A percentile compares a stretch with the other conserved stretches of the same genome.
Conservation (phyloP, 257 asterid genomes). For the Nicotiana attenuata region DNA sequence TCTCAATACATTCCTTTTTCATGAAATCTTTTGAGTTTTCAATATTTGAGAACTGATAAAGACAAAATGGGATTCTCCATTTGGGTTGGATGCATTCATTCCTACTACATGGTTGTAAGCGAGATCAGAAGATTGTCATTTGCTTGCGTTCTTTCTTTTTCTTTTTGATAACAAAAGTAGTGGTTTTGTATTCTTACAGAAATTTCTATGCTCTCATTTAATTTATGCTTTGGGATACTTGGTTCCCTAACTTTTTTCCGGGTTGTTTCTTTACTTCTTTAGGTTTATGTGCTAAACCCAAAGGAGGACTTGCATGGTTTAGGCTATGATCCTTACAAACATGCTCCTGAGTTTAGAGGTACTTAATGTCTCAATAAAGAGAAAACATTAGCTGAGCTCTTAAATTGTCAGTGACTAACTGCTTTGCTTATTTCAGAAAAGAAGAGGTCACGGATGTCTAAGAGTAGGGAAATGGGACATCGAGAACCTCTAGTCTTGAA, state of each 20-base stretch:
- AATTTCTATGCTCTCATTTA: not conserved
- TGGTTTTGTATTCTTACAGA: not conserved
- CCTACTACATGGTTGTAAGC: not conserved
- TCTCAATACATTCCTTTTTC: not conserved
- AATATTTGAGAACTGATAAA: not conserved
- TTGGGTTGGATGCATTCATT: not conserved
- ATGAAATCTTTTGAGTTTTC: not conserved
- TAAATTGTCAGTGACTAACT: not conserved
- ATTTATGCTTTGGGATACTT: not conserved
- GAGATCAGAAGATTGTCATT: not conserved
- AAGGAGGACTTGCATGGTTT: slow-evolving; percentile 85
- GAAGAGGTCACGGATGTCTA: slow-evolving; percentile 61
- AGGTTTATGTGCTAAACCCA: slow-evolving; percentile 80
- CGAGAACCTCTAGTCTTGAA: slow-evolving; percentile 44
- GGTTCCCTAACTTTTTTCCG: not conserved
- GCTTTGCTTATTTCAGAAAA: slow-evolving; percentile 40
- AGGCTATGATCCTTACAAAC: slow-evolving; percentile 95
- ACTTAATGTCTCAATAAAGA: slow-evolving; percentile 25
- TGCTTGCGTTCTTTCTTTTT: not conserved
- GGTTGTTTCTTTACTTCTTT: not conserved
- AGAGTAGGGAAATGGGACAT: slow-evolving; percentile 36
- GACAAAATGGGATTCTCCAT: slow-evolving; percentile 3
- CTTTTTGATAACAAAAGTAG: not conserved
- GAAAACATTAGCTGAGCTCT: not conserved
- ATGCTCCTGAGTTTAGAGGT: slow-evolving; percentile 99